Conservation (phyloP, 768 basidiomycete species). For the Lanmaoa pseudosensibilis region DNA sequence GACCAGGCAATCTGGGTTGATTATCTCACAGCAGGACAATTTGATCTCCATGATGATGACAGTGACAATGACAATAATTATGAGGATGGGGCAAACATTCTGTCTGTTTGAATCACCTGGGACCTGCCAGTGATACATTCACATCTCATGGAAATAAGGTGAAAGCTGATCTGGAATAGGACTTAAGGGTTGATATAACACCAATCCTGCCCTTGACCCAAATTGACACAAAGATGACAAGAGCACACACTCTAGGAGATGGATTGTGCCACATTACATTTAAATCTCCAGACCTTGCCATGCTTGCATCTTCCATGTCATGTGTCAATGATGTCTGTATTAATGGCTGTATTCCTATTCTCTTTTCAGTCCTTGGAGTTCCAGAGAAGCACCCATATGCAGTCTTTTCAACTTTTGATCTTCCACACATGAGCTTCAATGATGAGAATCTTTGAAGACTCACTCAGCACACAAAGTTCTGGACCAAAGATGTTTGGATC, state of each 20-base stretch:
- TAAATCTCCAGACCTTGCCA: background rate
- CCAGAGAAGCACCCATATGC: background rate
- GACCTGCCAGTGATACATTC: background rate
- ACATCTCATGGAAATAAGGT: background rate
- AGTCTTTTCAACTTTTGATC: background rate
- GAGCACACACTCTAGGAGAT: background rate
- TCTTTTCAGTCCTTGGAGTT: background rate
- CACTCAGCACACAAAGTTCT: background rate
- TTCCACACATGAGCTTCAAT: background rate
- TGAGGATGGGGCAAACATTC: background rate
- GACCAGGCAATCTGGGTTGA: background rate
- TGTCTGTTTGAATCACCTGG: background rate
- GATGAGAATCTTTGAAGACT: background rate
- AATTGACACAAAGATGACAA: background rate
- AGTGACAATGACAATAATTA: background rate
- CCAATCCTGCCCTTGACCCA: background rate
- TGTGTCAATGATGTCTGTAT: background rate
- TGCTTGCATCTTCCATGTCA: background rate
- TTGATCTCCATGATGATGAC: background rate
- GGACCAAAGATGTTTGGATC: background rate
- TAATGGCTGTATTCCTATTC: background rate
- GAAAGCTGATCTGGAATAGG: background rate
- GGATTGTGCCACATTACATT: background rate
- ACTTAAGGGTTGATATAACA: background rate
- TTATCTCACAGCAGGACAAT: background rate